Evolutionary conservation across 1,139 yeast genomes (phyloP), one percentile per base, ranked within the genome.

Genomic region (Eremothecium sinecaudum): DNA sequence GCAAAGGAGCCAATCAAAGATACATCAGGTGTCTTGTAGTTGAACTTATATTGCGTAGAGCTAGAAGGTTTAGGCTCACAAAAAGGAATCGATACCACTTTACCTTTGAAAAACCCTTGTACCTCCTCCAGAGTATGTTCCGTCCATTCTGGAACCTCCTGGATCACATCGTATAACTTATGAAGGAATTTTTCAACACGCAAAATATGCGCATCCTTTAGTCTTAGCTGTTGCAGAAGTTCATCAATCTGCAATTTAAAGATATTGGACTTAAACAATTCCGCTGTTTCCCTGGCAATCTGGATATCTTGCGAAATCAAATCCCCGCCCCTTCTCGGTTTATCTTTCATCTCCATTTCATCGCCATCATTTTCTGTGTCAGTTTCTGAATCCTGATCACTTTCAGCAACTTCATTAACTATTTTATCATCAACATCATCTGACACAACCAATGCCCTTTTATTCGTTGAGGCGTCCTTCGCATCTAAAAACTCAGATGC

Each of bases 211-310:
- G 71, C 61, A 15, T 82, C 92, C 49, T 81, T 81, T 29, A 86
- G 60, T 46, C 73, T 73, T 29, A 87, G 71, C 56, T 86, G 96
- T 45, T 74, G 73, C 51, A 90, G 64, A 27, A 90, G 66, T 54
- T 87, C 97, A 58, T 87, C 98, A 37, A 87, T 86, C 61, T 90
- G 94, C 39, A 90, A 64, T 58, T 90, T 90, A 73, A 90, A 87
- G 38, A 90, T 84, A 58, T 87, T 87, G 10, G 95, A 84, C 53
- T 86, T 84, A 72, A 87, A 90, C 33, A 87, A 64, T 54, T 86
- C 96, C 0, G 94, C 92, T 0, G 97, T 82, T 56, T 87, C 96
- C 48, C 94, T 69, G 0, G 96, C 95, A 3, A 81, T 69, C 51
- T 87, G 95, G 31, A 87, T 75, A 39, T 90, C 95, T 48, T 83